phyloP scores from a whole-genome alignment of 805 yeast species.

The Nakazawaea peltata region DNA sequence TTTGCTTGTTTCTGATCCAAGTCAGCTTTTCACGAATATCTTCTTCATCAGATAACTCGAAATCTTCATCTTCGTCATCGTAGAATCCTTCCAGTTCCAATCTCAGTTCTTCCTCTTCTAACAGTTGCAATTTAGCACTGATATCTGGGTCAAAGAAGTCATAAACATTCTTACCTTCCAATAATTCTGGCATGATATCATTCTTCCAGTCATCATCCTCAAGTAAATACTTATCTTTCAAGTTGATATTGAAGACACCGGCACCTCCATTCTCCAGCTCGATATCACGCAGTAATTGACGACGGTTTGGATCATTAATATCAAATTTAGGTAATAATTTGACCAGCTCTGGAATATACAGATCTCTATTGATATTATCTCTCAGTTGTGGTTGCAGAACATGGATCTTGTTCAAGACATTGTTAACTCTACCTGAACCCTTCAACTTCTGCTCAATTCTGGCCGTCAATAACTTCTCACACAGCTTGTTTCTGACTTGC shows the following conservation, averaged over 20 bases:
- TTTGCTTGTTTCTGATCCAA: slow-evolving; percentile 95
- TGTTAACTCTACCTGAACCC: slow-evolving; percentile 82
- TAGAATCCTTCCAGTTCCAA: slow-evolving; percentile 93
- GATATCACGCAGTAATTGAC: slow-evolving; percentile 75
- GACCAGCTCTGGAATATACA: slow-evolving; percentile 76
- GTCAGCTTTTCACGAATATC: slow-evolving; percentile 78
- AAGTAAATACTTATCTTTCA: slow-evolving; percentile 84
- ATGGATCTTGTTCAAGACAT: slow-evolving; percentile 90
- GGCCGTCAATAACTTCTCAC: slow-evolving; percentile 91
- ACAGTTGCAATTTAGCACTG: slow-evolving; percentile 83
- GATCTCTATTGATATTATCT: slow-evolving; percentile 76
- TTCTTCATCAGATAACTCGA: slow-evolving; percentile 46
- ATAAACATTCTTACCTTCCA: slow-evolving; percentile 94
- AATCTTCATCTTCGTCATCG: slow-evolving; percentile 42
- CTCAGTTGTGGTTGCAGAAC: slow-evolving; percentile 85
- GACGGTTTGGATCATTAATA: slow-evolving; percentile 72
- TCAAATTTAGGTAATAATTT: slow-evolving; percentile 59
- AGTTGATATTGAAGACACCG: slow-evolving; percentile 91
- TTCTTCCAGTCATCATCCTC: slow-evolving; percentile 98
- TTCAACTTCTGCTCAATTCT: slow-evolving; percentile 95
- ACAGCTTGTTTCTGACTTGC: slow-evolving; percentile 94
- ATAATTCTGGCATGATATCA: slow-evolving; percentile 93
- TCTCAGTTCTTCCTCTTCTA: slow-evolving; percentile 95
- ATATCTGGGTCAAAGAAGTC: slow-evolving; percentile 97
- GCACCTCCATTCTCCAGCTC: slow-evolving; percentile 98